Evolutionary conservation across 192 early-diverging fungal species (phyloP).

Genomic region (Pilobolus umbonatus): DNA sequence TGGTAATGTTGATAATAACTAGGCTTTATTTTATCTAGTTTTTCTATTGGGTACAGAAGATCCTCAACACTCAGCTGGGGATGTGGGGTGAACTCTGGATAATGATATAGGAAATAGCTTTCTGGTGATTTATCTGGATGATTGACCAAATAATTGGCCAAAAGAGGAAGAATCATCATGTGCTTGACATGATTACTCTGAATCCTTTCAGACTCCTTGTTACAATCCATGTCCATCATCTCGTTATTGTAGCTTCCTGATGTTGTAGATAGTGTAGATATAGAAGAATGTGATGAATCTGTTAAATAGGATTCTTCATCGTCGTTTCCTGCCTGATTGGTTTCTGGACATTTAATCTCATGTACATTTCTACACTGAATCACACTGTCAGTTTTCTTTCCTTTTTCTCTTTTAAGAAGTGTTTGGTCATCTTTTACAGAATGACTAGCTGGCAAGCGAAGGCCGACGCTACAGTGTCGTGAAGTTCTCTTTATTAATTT

Average conservation of each 20-base stretch:
- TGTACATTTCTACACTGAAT: slow-evolving; percentile 1
- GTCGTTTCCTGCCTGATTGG: neutral
- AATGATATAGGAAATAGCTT: slow-evolving; percentile 3
- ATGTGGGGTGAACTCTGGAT: too few species aligned
- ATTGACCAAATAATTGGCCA: slow-evolving; percentile 10
- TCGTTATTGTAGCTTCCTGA: too few species aligned
- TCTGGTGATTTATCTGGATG: slow-evolving; percentile 17
- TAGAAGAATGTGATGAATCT: neutral
- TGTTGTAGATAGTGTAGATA: too few species aligned
- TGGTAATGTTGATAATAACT: slow-evolving; percentile 4
- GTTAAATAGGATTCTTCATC: neutral
- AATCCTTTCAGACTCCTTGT: neutral
- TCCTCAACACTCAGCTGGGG: slow-evolving; percentile 15
- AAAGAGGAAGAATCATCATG: slow-evolving; percentile 6
- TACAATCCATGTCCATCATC: neutral
- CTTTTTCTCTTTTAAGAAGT: slow-evolving; percentile 1
- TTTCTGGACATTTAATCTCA: neutral
- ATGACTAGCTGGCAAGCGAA: too few species aligned
- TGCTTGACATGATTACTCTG: neutral
- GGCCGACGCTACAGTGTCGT: too few species aligned
- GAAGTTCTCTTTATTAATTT: neutral
- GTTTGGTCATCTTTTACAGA: too few species aligned
- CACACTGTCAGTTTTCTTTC: too few species aligned
- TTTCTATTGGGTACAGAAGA: slow-evolving; percentile 27
- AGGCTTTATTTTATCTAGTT: neutral